Percentiles rank a stretch among this genome's conserved stretches.
phyloP scores from a whole-genome alignment of 2,329 filamentous ascomycete genomes.

The Cladorrhinum sp. region DNA sequence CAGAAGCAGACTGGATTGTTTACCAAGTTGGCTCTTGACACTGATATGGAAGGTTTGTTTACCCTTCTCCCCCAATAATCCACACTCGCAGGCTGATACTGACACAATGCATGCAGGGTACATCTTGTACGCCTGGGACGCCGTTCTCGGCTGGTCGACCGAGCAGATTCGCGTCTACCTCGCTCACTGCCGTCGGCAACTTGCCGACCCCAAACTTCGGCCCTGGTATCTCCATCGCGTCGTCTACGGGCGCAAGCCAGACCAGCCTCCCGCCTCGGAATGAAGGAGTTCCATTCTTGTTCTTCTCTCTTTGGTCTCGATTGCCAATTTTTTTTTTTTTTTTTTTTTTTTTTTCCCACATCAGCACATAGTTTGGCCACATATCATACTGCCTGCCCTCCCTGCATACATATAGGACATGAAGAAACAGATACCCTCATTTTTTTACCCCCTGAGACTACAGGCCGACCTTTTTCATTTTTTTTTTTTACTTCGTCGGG shows the following conservation, averaged over 20 bases:
- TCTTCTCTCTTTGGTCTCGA: no score
- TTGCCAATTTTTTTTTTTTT: no score
- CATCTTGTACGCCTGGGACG: conserved; percentile 12
- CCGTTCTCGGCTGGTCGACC: conserved; percentile 17
- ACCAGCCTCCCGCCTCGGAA: background rate
- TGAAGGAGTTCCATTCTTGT: background rate
- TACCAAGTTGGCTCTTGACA: conserved; percentile 5
- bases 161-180: conserved; percentile 16
- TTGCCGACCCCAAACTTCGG: background rate
- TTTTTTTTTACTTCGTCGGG: no score
- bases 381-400: no score
- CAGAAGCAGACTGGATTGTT: conserved; percentile 13
- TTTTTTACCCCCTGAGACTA: no score
- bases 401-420: no score
- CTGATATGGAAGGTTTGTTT: conserved; percentile 16
- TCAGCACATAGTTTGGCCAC: no score
- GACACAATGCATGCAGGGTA: conserved; percentile 10
- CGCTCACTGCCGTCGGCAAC: conserved; percentile 8
- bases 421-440: background rate
- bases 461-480: no score
- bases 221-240: background rate
- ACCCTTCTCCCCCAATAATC: background rate
- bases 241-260: conserved; percentile 3
- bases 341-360: no score
- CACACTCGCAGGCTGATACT: background rate